Conservation (phyloP, 371 early-diverging fungal species). For the Mucor plumbeus region DNA sequence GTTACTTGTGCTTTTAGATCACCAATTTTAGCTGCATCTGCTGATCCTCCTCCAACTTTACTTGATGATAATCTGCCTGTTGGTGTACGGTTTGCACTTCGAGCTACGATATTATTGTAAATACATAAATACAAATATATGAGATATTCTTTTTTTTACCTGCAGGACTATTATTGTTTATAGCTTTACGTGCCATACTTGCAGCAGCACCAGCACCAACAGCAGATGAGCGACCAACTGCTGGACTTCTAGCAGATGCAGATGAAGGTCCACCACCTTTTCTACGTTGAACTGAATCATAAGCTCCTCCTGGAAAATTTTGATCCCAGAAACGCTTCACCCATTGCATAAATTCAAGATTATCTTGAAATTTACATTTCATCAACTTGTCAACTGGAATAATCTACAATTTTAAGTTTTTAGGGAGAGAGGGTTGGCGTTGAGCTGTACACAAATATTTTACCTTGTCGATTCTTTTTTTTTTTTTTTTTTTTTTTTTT, state of each 20-base stretch:
- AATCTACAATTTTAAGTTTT: conserved; percentile 37
- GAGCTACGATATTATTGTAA: conserved; percentile 14
- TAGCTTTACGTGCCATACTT: conserved; percentile 27
- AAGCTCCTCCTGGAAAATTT: conserved; percentile 78
- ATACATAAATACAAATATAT: background rate
- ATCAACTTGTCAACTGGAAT: conserved; percentile 86
- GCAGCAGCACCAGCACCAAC: conserved; percentile 24
- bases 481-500: too few relatives aligned
- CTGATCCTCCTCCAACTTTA: conserved; percentile 18
- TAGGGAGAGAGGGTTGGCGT: background rate
- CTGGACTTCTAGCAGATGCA: conserved; percentile 4
- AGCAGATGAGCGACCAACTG: conserved; percentile 27
- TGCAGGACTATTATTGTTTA: conserved; percentile 3
- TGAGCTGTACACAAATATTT: background rate
- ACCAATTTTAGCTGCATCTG: conserved; percentile 50
- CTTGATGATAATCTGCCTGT: conserved; percentile 30
- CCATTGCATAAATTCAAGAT: conserved; percentile 96
- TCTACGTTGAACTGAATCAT: conserved; percentile 82
- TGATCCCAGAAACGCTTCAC: conserved; percentile 87
- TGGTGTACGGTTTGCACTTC: conserved; percentile 32
- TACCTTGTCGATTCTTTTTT: conserved; percentile 54
- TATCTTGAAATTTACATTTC: conserved; percentile 95
- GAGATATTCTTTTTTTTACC: background rate
- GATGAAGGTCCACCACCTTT: conserved; percentile 68
- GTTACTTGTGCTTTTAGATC: conserved; percentile 74